Evolutionary conservation across 176 grass and related monocot genomes (phyloP).

Genomic region (Hyparrhenia diplandra): DNA sequence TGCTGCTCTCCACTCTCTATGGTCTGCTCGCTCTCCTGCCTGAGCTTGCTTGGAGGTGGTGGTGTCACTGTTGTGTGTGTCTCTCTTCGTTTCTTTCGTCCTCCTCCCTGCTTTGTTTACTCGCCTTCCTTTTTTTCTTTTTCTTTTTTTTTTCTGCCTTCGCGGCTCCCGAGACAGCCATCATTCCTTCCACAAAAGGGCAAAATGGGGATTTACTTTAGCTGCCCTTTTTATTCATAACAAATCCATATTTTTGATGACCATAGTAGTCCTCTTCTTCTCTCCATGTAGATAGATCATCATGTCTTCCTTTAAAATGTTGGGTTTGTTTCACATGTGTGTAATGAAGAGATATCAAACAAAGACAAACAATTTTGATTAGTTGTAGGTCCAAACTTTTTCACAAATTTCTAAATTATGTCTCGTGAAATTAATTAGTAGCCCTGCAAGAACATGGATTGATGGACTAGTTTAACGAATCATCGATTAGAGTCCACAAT

Average conservation of each 20-base stretch:
- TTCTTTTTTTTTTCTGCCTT: neutral
- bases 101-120: conserved; percentile 22
- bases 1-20: neutral
- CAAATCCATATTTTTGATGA: neutral
- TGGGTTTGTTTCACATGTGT: too few relatives aligned
- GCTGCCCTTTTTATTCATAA: neutral
- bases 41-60: too few relatives aligned
- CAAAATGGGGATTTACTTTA: conserved; percentile 22
- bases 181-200: conserved; percentile 56
- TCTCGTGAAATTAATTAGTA: too few relatives aligned
- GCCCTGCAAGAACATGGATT: too few relatives aligned
- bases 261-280: too few relatives aligned
- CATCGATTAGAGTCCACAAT: neutral
- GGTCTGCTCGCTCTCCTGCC: neutral
- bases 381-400: too few relatives aligned
- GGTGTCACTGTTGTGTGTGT: conserved; percentile 7
- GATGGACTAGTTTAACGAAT: neutral
- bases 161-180: conserved; percentile 41
- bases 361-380: too few relatives aligned
- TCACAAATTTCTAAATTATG: too few relatives aligned
- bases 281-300: too few relatives aligned
- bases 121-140: neutral
- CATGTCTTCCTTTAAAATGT: too few relatives aligned
- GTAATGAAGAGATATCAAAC: too few relatives aligned
- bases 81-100: conserved; percentile 22